Percentiles rank a stretch among this genome's conserved stretches.
Evolutionary conservation across 2,329 filamentous ascomycete species (phyloP).

Genomic region (Neobulgaria alba): DNA sequence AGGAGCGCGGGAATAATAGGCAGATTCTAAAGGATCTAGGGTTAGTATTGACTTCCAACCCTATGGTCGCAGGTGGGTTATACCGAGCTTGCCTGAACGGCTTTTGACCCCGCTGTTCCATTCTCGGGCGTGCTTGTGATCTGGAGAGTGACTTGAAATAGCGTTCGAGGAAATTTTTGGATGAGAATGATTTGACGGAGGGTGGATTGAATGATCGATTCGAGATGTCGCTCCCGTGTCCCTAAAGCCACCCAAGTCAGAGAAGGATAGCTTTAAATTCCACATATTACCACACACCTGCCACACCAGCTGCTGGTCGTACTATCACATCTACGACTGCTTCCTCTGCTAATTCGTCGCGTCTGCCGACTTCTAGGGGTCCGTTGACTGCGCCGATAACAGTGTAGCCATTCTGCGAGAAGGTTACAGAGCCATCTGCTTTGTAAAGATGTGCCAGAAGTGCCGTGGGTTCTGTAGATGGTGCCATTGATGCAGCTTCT

Average conservation of each 20-base stretch:
- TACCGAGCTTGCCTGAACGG: slow-evolving; percentile 53
- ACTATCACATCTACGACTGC: slow-evolving; percentile 85
- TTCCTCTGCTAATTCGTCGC: slow-evolving; percentile 88
- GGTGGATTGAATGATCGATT: slow-evolving; percentile 64
- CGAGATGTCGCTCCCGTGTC: slow-evolving; percentile 72
- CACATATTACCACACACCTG: slow-evolving; percentile 61
- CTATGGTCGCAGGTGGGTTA: neutral
- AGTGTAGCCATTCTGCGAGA: slow-evolving; percentile 67
- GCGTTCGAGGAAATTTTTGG: slow-evolving; percentile 64
- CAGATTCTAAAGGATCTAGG: slow-evolving; percentile 50
- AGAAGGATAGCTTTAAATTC: slow-evolving; percentile 7
- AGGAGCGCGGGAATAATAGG: slow-evolving; percentile 73
- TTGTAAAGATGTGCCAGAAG: slow-evolving; percentile 52
- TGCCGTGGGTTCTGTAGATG: slow-evolving; percentile 36
- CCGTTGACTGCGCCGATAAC: slow-evolving; percentile 85
- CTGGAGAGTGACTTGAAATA: slow-evolving; percentile 78
- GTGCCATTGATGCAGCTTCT: slow-evolving; percentile 32
- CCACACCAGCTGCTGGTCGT: slow-evolving; percentile 75
- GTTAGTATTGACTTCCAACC: neutral
- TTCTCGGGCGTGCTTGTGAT: slow-evolving; percentile 61
- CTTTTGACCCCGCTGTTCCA: slow-evolving; percentile 51
- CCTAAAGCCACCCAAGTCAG: slow-evolving; percentile 31
- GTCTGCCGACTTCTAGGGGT: slow-evolving; percentile 78
- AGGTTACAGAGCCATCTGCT: slow-evolving; percentile 73
- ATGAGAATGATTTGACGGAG: slow-evolving; percentile 67